These are phyloP conservation scores for Lepidium didymum DNA, from an alignment of 345 rosid genomes.

Conservation along the genomic window DNA sequence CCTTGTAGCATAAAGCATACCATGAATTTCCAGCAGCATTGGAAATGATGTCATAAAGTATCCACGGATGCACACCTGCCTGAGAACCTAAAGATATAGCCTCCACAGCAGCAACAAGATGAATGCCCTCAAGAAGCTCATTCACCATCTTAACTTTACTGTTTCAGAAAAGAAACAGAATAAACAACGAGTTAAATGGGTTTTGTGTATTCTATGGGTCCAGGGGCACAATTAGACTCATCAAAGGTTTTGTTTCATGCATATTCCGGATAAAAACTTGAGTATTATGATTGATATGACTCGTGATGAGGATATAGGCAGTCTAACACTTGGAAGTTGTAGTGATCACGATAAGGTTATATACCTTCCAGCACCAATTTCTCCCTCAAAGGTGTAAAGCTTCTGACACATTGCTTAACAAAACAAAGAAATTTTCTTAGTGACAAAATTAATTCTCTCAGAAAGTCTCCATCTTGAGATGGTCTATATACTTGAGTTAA, in stretches of 20 bases:
- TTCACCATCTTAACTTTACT: conserved; percentile 75
- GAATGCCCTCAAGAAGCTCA: conserved; percentile 82
- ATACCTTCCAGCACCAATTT: conserved; percentile 82
- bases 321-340: not conserved
- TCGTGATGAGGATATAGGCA: not conserved
- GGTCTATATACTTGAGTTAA: conserved; percentile 5
- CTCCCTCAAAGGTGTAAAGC: conserved; percentile 65
- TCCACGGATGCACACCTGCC: conserved; percentile 85
- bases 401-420: conserved; percentile 67
- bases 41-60: conserved; percentile 84
- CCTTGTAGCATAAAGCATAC: conserved; percentile 34
- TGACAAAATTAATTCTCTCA: not conserved
- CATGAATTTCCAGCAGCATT: conserved; percentile 99
- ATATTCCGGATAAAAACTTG: not conserved
- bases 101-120: conserved; percentile 82
- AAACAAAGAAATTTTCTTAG: conserved; percentile 8
- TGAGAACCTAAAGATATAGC: conserved; percentile 72
- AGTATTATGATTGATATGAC: not conserved
- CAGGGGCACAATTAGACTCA: not conserved
- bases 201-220: not conserved
- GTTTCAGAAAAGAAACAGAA: conserved; percentile 13
- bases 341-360: not conserved
- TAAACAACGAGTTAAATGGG: not conserved
- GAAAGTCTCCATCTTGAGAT: conserved; percentile 8
- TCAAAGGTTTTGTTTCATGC: not conserved